These are phyloP conservation scores for Tulasnella sp. DNA, from an alignment of 768 basidiomycete genomes.

Conservation along the genomic window DNA sequence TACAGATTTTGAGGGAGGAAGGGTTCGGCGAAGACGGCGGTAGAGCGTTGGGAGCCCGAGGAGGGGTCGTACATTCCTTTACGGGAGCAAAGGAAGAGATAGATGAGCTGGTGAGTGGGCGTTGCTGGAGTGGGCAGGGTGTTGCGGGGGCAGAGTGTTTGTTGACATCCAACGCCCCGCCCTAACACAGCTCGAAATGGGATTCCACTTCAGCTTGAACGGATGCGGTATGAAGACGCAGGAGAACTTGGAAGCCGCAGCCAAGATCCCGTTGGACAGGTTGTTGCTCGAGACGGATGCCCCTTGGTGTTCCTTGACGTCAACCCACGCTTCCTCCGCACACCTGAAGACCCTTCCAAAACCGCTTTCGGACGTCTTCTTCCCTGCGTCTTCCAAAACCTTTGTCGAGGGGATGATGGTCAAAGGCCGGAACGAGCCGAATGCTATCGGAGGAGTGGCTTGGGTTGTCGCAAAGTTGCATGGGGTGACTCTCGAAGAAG, in stretches of 20 bases:
- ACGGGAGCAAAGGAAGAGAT: conserved; percentile 65
- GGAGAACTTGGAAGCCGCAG: conserved; percentile 56
- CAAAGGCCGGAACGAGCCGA: conserved; percentile 76
- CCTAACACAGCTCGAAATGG: conserved; percentile 57
- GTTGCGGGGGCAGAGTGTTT: not conserved
- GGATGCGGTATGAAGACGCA: conserved; percentile 74
- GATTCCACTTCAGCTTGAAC: conserved; percentile 68
- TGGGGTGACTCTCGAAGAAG: conserved; percentile 50
- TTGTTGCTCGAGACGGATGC: conserved; percentile 75
- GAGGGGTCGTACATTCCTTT: conserved; percentile 82
- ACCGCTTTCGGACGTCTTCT: conserved; percentile 48
- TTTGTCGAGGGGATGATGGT: conserved; percentile 59
- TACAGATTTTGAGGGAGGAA: conserved; percentile 59
- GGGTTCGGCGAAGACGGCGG: conserved; percentile 61
- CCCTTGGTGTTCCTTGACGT: conserved; percentile 69
- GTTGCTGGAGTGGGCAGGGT: not conserved
- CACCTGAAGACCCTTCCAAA: conserved; percentile 51
- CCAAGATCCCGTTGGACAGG: conserved; percentile 54
- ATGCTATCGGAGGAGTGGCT: conserved; percentile 61
- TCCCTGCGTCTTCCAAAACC: conserved; percentile 53
- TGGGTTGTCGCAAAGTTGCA: conserved; percentile 58
- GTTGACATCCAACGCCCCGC: not conserved
- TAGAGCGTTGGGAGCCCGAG: conserved; percentile 51
- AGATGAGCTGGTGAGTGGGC: conserved; percentile 54
- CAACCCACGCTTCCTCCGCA: conserved; percentile 58